Evolutionary conservation across 306 rosid genomes (phyloP), one percentile per base, ranked within the genome.

Genomic region (Leucaena leucocephala): DNA sequence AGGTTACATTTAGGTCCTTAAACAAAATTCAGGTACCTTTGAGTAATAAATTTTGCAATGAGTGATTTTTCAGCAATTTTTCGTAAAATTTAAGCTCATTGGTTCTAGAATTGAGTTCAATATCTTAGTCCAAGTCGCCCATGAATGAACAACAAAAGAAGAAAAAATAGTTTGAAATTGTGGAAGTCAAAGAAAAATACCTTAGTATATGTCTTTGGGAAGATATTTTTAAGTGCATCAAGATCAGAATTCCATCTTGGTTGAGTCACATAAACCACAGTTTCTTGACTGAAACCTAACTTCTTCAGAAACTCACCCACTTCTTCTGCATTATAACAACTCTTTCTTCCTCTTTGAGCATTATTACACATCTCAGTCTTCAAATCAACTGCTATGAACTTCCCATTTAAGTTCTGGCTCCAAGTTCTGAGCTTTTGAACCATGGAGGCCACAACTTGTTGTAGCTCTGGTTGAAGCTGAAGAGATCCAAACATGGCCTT

Each of bases 201-300:
- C 86, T 83, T 77, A 21, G 86, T 77, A 57, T 73, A 86, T 16
- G 86, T 86, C 71, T 83, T 77, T 17, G 83, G 89, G 70, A 86
- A 86, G 19, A 86, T 68, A 68, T 68, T 6, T 80, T 49, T 80
- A 0, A 83, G 81, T 27, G 89, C 71, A 68, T 77, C 84, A 55
- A 86, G 78, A 17, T 77, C 35, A 43, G 72, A 21, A 68, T 77
- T 65, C 89, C 85, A 83, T 63, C 84, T 86, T 39, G 73, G 55
- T 16, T 69, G 76, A 76, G 86, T 83, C 72, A 86, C 80, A 74
- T 86, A 86, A 46, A 86, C 36, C 48, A 67, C 61, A 19, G 81
- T 83, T 42, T 83, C 82, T 63, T 55, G 68, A 73, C 12, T 64
- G 45, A 80, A 73, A 7, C 89, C 86, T 73, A 77, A 9, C 71